These are phyloP conservation scores for Tieghemostelium lacteum DNA, from an alignment of 78 protist genomes.

Conservation along the genomic window DNA sequence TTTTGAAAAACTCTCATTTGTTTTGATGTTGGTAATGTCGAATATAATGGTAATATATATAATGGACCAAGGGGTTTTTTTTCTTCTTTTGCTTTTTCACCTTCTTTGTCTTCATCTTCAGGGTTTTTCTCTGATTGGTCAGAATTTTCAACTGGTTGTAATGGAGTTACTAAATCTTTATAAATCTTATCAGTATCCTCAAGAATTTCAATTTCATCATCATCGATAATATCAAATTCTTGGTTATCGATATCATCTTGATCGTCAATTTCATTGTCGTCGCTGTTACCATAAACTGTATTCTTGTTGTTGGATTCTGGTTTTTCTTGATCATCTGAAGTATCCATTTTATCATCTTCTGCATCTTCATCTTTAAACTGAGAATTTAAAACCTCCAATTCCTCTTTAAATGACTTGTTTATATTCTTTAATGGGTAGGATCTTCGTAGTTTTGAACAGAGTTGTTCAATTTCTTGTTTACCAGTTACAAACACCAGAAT, in stretches of 20 bases:
- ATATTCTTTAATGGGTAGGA: constrained; percentile 28
- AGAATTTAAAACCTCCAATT: constrained; percentile 23
- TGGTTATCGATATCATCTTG: constrained; percentile 2
- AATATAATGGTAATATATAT: constrained; percentile 96
- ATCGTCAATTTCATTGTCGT: constrained; percentile 35
- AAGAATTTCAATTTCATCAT: constrained; percentile 3
- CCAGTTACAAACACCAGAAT: constrained; percentile 98
- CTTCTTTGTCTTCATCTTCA: constrained; percentile 32
- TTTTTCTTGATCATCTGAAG: neutral
- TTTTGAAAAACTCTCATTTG: constrained; percentile 92
- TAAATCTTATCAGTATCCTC: constrained; percentile 10
- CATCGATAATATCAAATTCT: neutral
- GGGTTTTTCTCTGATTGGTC: constrained; percentile 46
- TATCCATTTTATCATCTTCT: neutral
- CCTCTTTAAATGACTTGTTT: constrained; percentile 29
- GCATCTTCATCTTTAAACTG: constrained; percentile 19
- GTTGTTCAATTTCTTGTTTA: constrained; percentile 88
- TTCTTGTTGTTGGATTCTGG: no score
- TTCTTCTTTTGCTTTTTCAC: constrained; percentile 19
- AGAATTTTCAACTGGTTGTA: neutral
- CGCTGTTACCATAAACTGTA: constrained; percentile 69
- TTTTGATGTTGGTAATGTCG: constrained; percentile 86
- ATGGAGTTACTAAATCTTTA: no score
- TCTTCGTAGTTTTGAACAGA: constrained; percentile 74
- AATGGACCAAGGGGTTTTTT: constrained; percentile 54